Percentiles rank a stretch among this genome's conserved stretches.
phyloP scores from a whole-genome alignment of 768 basidiomycete genomes.

The Termitomyces heimii region DNA sequence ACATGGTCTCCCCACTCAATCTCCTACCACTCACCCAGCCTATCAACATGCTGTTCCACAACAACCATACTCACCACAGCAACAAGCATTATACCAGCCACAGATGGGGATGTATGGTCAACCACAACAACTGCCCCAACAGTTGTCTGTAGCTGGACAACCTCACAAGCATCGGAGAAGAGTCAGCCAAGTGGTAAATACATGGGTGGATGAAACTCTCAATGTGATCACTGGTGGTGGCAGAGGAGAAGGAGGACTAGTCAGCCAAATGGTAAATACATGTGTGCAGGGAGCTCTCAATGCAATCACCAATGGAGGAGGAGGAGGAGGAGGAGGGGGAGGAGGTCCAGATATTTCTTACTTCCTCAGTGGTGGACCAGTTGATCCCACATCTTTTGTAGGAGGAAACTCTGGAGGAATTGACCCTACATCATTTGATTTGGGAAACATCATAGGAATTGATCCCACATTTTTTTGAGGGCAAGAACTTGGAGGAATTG shows the following conservation, averaged over 20 bases:
- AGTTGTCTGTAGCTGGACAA: too few species aligned
- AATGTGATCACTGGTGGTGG: neutral
- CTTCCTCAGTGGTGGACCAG: neutral
- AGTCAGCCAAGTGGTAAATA: neutral
- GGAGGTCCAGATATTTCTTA: neutral
- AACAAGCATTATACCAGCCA: neutral
- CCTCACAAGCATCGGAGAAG: neutral
- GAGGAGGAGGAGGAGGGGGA: neutral
- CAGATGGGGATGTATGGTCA: neutral
- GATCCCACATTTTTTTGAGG: too few species aligned
- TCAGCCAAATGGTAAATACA: neutral
- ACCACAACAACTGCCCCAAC: neutral
- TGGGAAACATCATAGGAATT: too few species aligned
- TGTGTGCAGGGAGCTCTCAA: neutral
- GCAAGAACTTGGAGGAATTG: conserved; percentile 33
- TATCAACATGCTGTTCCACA: too few species aligned
- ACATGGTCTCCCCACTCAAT: neutral
- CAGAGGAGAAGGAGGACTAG: too few species aligned
- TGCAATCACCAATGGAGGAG: neutral
- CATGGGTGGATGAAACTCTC: neutral
- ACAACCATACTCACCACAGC: too few species aligned
- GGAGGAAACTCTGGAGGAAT: too few species aligned
- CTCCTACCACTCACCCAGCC: neutral
- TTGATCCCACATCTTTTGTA: neutral
- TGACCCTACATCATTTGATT: too few species aligned